These are phyloP conservation scores for Ciborinia camelliae DNA, from an alignment of 2,329 filamentous ascomycete genomes.

Conservation along the genomic window DNA sequence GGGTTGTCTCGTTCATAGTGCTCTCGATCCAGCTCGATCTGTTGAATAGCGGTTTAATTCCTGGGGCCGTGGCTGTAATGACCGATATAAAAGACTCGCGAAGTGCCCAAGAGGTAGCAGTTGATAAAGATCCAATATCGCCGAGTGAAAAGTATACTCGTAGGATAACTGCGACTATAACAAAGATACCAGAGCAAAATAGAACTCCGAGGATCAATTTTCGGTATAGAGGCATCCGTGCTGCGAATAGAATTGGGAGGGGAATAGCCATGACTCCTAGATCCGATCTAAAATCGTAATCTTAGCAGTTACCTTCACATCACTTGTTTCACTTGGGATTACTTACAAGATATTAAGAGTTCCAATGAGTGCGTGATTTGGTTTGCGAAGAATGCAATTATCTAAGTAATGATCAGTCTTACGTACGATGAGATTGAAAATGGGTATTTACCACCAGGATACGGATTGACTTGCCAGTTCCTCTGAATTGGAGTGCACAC, in stretches of 20 bases:
- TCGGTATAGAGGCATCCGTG: background rate
- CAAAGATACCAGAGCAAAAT: background rate
- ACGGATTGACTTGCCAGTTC: background rate
- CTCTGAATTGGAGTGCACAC: background rate
- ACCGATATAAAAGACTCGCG: background rate
- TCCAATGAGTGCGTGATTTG: background rate
- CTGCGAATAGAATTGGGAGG: background rate
- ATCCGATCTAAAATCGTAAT: background rate
- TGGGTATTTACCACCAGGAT: background rate
- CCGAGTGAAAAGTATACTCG: background rate
- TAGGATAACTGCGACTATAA: background rate
- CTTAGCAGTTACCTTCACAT: background rate
- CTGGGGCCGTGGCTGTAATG: background rate
- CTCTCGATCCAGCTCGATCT: background rate
- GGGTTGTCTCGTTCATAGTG: background rate
- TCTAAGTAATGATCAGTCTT: background rate
- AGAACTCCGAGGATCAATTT: background rate
- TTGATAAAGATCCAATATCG: background rate
- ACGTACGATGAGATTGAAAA: background rate
- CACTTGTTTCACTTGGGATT: background rate
- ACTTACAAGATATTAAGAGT: slow-evolving; percentile 8
- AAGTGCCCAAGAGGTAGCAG: background rate
- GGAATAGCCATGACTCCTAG: slow-evolving; percentile 4
- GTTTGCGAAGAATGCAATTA: background rate
- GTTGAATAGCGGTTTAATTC: background rate